phyloP scores from a whole-genome alignment of 352 stramenopile genomes.

The Pilasporangium apinafurcum region DNA sequence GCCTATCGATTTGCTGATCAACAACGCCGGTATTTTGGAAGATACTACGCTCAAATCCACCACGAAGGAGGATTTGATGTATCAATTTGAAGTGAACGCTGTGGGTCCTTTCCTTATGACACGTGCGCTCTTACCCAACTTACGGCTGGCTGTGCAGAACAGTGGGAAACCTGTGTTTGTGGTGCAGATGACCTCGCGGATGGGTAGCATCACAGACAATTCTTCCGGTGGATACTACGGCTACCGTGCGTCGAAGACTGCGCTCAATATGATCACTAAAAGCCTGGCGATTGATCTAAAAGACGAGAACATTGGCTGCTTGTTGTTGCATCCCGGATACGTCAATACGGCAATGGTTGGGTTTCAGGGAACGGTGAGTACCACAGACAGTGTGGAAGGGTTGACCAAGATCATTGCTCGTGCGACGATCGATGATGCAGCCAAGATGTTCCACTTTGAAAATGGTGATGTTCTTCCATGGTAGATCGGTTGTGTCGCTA shows the following conservation, averaged over 20 bases:
- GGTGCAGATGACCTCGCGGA: constrained; percentile 48
- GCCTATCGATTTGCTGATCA: constrained; percentile 64
- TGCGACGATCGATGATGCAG: constrained; percentile 41
- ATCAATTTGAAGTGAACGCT: constrained; percentile 70
- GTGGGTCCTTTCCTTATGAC: constrained; percentile 62
- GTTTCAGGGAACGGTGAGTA: constrained; percentile 30
- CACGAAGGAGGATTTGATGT: constrained; percentile 49
- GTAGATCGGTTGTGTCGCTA: too few species aligned
- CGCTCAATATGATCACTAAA: constrained; percentile 74
- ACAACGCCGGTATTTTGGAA: constrained; percentile 51
- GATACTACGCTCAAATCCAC: constrained; percentile 18
- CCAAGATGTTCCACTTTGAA: constrained; percentile 47
- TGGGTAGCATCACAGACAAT: constrained; percentile 61
- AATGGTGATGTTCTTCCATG: constrained; percentile 46
- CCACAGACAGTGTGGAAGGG: constrained; percentile 34
- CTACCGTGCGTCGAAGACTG: constrained; percentile 76
- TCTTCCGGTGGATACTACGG: constrained; percentile 52
- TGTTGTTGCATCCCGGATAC: constrained; percentile 59
- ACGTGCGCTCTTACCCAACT: constrained; percentile 47
- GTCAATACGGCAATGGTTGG: constrained; percentile 54
- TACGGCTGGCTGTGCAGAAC: constrained; percentile 24
- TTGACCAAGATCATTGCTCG: constrained; percentile 49
- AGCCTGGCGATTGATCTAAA: constrained; percentile 45
- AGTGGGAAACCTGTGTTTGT: constrained; percentile 38
- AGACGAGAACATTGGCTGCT: constrained; percentile 40